Evolutionary conservation across 805 yeast species (phyloP).

Genomic region (Lachancea thermotolerans): DNA sequence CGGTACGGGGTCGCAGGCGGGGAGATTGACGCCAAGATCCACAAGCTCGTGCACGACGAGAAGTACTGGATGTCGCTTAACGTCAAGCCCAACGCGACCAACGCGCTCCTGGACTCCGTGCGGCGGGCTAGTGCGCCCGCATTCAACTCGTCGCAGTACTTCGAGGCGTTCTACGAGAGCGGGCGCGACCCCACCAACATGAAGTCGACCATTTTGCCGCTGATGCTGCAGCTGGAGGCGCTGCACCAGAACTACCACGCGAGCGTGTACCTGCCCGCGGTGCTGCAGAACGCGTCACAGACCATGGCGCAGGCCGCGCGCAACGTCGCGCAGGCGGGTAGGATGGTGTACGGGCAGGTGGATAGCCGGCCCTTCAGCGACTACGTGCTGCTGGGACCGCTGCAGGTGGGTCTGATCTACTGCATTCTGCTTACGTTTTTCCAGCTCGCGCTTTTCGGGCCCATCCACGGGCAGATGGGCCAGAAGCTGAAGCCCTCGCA

Average conservation of each 20-base stretch:
- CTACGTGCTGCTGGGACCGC: slow-evolving; percentile 53
- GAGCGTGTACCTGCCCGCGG: slow-evolving; percentile 16
- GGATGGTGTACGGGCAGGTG: slow-evolving; percentile 28
- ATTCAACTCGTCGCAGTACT: slow-evolving; percentile 20
- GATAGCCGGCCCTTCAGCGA: slow-evolving; percentile 49
- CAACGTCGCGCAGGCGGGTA: slow-evolving; percentile 20
- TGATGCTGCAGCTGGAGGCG: slow-evolving; percentile 34
- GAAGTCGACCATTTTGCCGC: slow-evolving; percentile 39
- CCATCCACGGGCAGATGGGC: slow-evolving; percentile 46
- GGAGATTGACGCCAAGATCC: slow-evolving; percentile 33
- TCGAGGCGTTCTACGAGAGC: slow-evolving; percentile 47
- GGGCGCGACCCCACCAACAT: slow-evolving; percentile 56
- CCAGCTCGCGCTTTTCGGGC: slow-evolving; percentile 53
- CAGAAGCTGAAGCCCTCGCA: slow-evolving; percentile 38
- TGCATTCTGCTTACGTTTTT: slow-evolving; percentile 67
- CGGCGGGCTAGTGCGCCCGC: slow-evolving; percentile 11
- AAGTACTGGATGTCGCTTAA: slow-evolving; percentile 59
- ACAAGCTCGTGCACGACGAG: slow-evolving; percentile 44
- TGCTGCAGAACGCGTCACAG: slow-evolving; percentile 28
- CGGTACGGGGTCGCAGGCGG: slow-evolving; percentile 17
- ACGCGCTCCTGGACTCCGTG: slow-evolving; percentile 22
- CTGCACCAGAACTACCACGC: slow-evolving; percentile 22
- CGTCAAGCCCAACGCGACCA: slow-evolving; percentile 43
- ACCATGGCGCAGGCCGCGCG: slow-evolving; percentile 8
- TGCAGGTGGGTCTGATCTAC: slow-evolving; percentile 71